These are phyloP conservation scores for Backusella tarrabulga DNA, from an alignment of 192 early-diverging fungal genomes.

Conservation along the genomic window DNA sequence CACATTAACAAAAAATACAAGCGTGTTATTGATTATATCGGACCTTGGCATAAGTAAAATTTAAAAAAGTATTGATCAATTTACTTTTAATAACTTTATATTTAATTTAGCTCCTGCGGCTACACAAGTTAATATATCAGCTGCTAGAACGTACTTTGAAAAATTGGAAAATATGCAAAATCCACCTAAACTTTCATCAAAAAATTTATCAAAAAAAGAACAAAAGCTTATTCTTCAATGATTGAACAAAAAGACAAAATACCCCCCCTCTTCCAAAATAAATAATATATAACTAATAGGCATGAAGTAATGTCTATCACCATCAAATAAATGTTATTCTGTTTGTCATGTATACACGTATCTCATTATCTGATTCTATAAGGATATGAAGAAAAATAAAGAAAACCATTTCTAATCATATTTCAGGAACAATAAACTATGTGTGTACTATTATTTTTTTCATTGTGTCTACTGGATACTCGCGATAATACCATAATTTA, in stretches of 20 bases:
- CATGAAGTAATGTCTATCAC: neutral
- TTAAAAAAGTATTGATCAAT: neutral
- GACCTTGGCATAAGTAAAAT: slow-evolving; percentile 78
- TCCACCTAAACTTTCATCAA: neutral
- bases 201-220: neutral
- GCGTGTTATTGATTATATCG: slow-evolving; percentile 81
- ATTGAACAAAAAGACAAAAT: neutral
- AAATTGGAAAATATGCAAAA: slow-evolving; percentile 55
- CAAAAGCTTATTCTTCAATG: neutral
- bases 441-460: neutral
- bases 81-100: neutral
- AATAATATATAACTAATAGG: neutral
- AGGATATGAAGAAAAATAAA: neutral
- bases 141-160: slow-evolving; percentile 80
- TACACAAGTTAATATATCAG: slow-evolving; percentile 77
- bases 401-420: neutral
- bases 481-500: too few relatives aligned
- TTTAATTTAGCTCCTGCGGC: slow-evolving; percentile 70
- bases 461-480: too few relatives aligned
- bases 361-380: neutral
- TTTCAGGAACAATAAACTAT: neutral
- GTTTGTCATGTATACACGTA: neutral
- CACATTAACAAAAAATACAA: slow-evolving; percentile 79
- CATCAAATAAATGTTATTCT: neutral
- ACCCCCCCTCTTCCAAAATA: neutral